Conservation (phyloP, 192 early-diverging fungal species). For the Coemansia sp. region DNA sequence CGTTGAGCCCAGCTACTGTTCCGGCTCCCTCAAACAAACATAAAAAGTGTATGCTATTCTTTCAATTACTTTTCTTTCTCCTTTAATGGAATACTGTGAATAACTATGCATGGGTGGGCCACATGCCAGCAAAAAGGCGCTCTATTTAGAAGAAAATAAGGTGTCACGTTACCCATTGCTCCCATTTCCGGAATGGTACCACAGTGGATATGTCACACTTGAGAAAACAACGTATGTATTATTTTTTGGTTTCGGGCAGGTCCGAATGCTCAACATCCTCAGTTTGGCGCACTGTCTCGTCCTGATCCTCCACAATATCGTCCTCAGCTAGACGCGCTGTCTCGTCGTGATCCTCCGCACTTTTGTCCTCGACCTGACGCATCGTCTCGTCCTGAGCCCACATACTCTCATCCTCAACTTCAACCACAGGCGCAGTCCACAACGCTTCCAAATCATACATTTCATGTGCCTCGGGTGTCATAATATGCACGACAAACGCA, state of each 20-base stretch:
- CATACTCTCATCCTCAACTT: neutral
- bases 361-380: neutral
- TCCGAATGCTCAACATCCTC: no score
- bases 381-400: neutral
- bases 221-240: no score
- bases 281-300: no score
- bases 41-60: neutral
- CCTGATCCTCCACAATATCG: no score
- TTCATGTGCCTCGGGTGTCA: constrained; percentile 44
- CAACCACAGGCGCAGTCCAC: constrained; percentile 16
- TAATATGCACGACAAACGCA: constrained; percentile 43
- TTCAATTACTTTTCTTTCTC: neutral
- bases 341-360: no score
- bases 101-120: neutral
- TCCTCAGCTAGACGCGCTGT: no score
- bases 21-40: neutral
- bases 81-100: constrained; percentile 1
- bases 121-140: neutral
- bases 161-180: no score
- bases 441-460: constrained; percentile 40
- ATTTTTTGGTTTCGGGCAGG: no score
- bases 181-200: no score
- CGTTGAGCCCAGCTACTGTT: neutral
- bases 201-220: no score
- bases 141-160: no score